phyloP scores from a whole-genome alignment of 78 protist genomes.

The Emiliania huxleyi region DNA sequence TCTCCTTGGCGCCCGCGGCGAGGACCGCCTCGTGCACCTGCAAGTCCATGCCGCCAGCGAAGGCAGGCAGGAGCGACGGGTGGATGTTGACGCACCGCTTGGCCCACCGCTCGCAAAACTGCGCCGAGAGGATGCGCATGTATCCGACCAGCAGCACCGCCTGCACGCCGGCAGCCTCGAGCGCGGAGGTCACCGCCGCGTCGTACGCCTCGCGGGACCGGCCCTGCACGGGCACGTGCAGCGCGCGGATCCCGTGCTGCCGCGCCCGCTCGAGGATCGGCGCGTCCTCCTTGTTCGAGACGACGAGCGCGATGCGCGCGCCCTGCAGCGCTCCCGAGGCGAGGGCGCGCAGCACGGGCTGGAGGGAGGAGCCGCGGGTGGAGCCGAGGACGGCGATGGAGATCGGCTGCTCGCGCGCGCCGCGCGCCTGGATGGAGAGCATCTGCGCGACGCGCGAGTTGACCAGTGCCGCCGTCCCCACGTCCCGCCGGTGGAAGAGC shows the following conservation, averaged over 20 bases:
- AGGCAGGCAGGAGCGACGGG: conserved; percentile 40
- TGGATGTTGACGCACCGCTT: neutral
- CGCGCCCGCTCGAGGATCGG: conserved; percentile 34
- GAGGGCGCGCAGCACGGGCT: conserved; percentile 30
- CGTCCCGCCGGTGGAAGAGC: conserved; percentile 33
- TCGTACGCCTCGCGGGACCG: conserved; percentile 33
- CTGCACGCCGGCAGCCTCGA: neutral
- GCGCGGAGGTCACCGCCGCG: neutral
- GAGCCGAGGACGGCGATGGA: conserved; percentile 17
- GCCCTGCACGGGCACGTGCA: neutral
- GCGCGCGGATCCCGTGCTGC: neutral
- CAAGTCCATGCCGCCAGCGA: conserved; percentile 31
- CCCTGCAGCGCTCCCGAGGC: neutral
- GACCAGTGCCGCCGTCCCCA: conserved; percentile 22
- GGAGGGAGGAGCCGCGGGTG: conserved; percentile 35
- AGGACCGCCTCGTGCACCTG: conserved; percentile 14
- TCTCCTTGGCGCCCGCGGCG: conserved; percentile 18
- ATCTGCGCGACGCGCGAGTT: neutral
- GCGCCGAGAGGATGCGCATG: conserved; percentile 42
- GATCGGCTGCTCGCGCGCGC: neutral
- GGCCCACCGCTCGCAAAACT: conserved; percentile 21
- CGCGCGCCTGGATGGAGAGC: neutral
- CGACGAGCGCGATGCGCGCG: neutral
- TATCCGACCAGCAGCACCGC: conserved; percentile 16
- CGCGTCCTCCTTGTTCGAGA: neutral